Evolutionary conservation across 148 eudicot species (phyloP).

Genomic region (Camellia lanceoleosa): DNA sequence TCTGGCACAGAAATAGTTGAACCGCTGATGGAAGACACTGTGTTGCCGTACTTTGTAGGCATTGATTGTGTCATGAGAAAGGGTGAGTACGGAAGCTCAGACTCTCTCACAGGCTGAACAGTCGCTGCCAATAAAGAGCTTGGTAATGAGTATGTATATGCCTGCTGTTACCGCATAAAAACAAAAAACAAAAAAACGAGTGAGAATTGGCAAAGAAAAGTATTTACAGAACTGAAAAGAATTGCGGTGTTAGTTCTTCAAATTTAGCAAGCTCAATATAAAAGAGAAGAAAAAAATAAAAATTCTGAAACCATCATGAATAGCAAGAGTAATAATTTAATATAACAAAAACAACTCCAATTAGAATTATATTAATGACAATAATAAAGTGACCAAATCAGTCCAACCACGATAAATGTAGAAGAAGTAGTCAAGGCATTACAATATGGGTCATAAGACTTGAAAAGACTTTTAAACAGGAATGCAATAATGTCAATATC

Average conservation of each 20-base stretch:
- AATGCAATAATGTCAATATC: background rate
- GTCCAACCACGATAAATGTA: too few species aligned
- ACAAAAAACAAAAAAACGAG: background rate
- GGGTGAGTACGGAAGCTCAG: constrained; percentile 70
- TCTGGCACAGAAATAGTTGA: constrained; percentile 73
- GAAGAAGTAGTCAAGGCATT: too few species aligned
- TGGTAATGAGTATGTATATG: constrained; percentile 63
- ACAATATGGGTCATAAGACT: too few species aligned
- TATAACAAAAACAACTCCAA: too few species aligned
- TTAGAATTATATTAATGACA: too few species aligned
- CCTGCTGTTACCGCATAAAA: constrained; percentile 34
- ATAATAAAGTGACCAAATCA: too few species aligned
- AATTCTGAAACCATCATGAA: too few species aligned
- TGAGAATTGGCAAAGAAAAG: background rate
- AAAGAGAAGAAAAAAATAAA: background rate
- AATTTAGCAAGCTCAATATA: background rate
- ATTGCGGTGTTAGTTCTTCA: background rate
- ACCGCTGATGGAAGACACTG: constrained; percentile 55
- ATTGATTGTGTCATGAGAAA: constrained; percentile 62
- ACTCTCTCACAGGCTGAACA: constrained; percentile 61
- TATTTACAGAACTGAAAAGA: background rate
- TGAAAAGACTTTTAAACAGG: too few species aligned
- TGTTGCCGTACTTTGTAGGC: constrained; percentile 53
- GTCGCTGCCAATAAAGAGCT: constrained; percentile 61
- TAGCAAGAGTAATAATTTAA: too few species aligned